These are phyloP conservation scores for Thymus quinquecostatus DNA, from an alignment of 257 asterid species.

Conservation along the genomic window DNA sequence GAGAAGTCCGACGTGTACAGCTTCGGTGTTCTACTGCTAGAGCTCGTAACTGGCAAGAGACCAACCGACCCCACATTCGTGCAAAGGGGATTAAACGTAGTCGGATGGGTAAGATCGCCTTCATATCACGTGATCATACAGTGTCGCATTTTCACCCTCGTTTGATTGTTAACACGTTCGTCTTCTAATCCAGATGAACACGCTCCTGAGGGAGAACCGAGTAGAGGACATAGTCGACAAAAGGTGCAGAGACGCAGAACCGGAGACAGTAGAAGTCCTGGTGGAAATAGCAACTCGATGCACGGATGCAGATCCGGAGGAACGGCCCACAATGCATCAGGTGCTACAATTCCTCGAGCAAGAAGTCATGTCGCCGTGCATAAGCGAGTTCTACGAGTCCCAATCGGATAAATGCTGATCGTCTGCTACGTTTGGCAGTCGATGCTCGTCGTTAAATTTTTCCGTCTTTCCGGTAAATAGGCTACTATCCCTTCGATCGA, in stretches of 20 bases:
- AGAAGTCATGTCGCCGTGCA: slow-evolving; percentile 91
- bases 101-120: slow-evolving; percentile 77
- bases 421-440: background rate
- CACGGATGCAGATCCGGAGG: slow-evolving; percentile 84
- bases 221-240: slow-evolving; percentile 69
- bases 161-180: background rate
- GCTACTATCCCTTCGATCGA: background rate
- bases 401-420: slow-evolving; percentile 73
- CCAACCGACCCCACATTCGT: slow-evolving; percentile 92
- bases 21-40: slow-evolving; percentile 90
- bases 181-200: slow-evolving; percentile 61
- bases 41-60: slow-evolving; percentile 89
- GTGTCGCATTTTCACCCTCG: background rate
- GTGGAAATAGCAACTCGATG: slow-evolving; percentile 85
- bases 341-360: slow-evolving; percentile 91
- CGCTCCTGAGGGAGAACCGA: slow-evolving; percentile 46
- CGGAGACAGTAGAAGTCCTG: slow-evolving; percentile 81
- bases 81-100: slow-evolving; percentile 79
- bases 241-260: slow-evolving; percentile 71
- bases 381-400: slow-evolving; percentile 78
- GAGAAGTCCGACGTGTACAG: slow-evolving; percentile 92
- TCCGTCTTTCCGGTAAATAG: background rate
- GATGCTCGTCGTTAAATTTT: background rate
- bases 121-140: too few species aligned
- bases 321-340: slow-evolving; percentile 87